Conservation (phyloP, 768 basidiomycete species). For the Hygrocybe coccinea region DNA sequence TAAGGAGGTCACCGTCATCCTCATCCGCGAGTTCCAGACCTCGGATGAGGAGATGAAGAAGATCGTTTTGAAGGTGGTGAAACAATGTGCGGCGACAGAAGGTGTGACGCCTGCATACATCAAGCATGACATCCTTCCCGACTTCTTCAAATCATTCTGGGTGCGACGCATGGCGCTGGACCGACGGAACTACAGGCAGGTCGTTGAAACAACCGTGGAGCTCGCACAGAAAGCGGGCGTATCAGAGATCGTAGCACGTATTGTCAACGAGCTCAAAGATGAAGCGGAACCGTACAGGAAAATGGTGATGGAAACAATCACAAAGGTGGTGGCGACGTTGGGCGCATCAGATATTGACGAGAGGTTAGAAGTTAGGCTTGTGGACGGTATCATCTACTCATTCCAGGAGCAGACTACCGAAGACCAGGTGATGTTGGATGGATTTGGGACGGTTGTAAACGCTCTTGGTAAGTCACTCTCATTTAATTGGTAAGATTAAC, state of each 20-base stretch:
- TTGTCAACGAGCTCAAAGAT: slow-evolving; percentile 88
- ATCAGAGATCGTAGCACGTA: slow-evolving; percentile 86
- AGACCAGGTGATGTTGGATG: slow-evolving; percentile 98
- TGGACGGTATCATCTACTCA: slow-evolving; percentile 98
- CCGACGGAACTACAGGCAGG: slow-evolving; percentile 90
- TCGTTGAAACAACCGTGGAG: slow-evolving; percentile 98
- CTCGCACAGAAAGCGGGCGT: slow-evolving; percentile 96
- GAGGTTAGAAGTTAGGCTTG: slow-evolving; percentile 85
- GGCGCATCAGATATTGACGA: slow-evolving; percentile 99
- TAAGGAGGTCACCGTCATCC: slow-evolving; percentile 93
- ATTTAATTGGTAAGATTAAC: background rate
- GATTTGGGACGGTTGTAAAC: slow-evolving; percentile 96
- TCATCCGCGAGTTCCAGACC: slow-evolving; percentile 97
- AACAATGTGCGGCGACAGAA: slow-evolving; percentile 97
- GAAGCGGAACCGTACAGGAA: slow-evolving; percentile 90
- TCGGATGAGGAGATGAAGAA: slow-evolving; percentile 99
- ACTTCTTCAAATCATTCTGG: slow-evolving; percentile 99
- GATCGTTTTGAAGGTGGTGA: slow-evolving; percentile 97
- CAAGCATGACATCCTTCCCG: slow-evolving; percentile 95
- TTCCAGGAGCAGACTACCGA: slow-evolving; percentile 99
- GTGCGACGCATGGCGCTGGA: slow-evolving; percentile 97
- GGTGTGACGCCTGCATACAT: slow-evolving; percentile 96
- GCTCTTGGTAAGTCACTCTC: slow-evolving; percentile 58
- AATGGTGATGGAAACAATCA: slow-evolving; percentile 99
- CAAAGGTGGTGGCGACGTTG: slow-evolving; percentile 86